phyloP scores from a whole-genome alignment of 2,329 filamentous ascomycete genomes.

The Macrophomina pseudophaseolina region DNA sequence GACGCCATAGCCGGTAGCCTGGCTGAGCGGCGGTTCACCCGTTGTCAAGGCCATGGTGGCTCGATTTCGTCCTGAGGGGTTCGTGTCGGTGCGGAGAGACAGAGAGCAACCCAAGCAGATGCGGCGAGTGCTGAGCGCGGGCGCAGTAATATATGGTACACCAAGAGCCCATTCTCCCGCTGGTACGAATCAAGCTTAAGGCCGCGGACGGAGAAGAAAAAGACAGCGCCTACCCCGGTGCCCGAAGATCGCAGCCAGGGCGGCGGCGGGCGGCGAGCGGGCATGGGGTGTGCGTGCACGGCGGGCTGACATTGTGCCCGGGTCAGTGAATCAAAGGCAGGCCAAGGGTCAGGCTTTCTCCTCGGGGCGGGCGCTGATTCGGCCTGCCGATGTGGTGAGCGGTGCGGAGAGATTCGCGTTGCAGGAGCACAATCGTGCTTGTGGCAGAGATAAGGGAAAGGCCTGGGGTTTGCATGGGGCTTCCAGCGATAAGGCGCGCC shows the following conservation, averaged over 20 bases:
- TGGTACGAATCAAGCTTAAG: constrained; percentile 3
- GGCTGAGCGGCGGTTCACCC: constrained; percentile 45
- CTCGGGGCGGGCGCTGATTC: constrained; percentile 14
- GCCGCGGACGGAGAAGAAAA: not conserved
- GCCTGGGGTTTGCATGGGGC: not conserved
- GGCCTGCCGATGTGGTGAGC: not conserved
- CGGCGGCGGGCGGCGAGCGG: constrained; percentile 1
- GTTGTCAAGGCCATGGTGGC: constrained; percentile 9
- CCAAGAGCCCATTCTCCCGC: not conserved
- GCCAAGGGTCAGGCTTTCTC: not conserved
- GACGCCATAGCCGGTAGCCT: constrained; percentile 78
- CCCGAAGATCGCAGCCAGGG: constrained; percentile 2
- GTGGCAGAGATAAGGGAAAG: constrained; percentile 12
- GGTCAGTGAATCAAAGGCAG: not conserved
- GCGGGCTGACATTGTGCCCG: not conserved
- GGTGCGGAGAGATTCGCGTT: not conserved
- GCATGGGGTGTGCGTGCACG: not conserved
- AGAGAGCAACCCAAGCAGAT: not conserved
- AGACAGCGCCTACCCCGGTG: not conserved
- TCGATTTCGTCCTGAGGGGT: not conserved
- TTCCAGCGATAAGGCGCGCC: constrained; percentile 6
- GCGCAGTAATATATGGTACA: constrained; percentile 8
- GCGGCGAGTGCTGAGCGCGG: not conserved
- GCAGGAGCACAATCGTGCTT: not conserved
- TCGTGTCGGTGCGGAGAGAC: not conserved